phyloP scores from a whole-genome alignment of 2,329 filamentous ascomycete genomes.

The Trichoderma sp. region DNA sequence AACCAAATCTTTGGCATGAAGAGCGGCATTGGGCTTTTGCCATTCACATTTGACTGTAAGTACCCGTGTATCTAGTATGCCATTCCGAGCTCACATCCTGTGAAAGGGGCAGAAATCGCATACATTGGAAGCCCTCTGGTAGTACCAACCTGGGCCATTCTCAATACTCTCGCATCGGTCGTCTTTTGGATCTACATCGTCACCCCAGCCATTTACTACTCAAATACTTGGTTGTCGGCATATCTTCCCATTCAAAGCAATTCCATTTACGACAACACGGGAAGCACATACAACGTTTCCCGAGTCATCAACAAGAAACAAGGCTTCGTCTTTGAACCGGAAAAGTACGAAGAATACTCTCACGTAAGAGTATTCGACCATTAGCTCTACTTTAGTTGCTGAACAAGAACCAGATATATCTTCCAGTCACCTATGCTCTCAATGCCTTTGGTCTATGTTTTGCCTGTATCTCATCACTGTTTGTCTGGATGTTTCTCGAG shows the following conservation, averaged over 20 bases:
- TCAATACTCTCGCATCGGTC: slow-evolving; percentile 47
- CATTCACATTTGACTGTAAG: slow-evolving; percentile 44
- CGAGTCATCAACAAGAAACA: slow-evolving; percentile 45
- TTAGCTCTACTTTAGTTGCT: neutral
- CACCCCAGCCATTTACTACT: slow-evolving; percentile 45
- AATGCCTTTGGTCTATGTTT: slow-evolving; percentile 54
- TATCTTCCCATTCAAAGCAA: slow-evolving; percentile 53
- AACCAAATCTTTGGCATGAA: slow-evolving; percentile 51
- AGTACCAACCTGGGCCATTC: slow-evolving; percentile 44
- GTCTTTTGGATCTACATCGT: slow-evolving; percentile 49
- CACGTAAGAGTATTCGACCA: slow-evolving; percentile 33
- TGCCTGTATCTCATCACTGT: slow-evolving; percentile 45
- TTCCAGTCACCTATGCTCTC: slow-evolving; percentile 44
- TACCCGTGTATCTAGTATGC: neutral
- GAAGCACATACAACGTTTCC: slow-evolving; percentile 46
- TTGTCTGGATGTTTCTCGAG: slow-evolving; percentile 34
- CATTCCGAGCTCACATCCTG: neutral
- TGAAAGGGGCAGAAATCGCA: slow-evolving; percentile 31
- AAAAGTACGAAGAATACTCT: slow-evolving; percentile 52
- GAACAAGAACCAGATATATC: slow-evolving; percentile 35
- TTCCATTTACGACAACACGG: slow-evolving; percentile 55
- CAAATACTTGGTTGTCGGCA: slow-evolving; percentile 49
- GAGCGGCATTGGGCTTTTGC: slow-evolving; percentile 39
- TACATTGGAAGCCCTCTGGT: slow-evolving; percentile 43
- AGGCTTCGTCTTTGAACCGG: slow-evolving; percentile 43